phyloP scores from a whole-genome alignment of 1,284 basidiomycete genomes.

The Cronartium ribicola region DNA sequence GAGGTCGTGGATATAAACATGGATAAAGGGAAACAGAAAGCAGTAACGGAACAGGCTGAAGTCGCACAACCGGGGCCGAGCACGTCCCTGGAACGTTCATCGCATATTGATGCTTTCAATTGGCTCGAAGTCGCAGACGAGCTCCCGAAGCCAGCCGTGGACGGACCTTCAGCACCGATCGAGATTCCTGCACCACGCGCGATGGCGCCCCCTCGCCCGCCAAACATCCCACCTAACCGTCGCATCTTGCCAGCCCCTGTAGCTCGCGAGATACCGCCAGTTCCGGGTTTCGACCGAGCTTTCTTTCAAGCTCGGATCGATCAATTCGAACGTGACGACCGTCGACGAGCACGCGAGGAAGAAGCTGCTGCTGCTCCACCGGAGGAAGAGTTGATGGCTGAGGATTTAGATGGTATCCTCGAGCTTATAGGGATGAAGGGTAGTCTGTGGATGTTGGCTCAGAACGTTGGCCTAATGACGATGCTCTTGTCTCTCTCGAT shows the following conservation, averaged over 20 bases:
- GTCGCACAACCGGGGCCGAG: background rate
- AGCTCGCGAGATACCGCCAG: background rate
- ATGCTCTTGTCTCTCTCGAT: constrained; percentile 35
- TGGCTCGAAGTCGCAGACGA: constrained; percentile 7
- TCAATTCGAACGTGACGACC: constrained; percentile 6
- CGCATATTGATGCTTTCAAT: constrained; percentile 12
- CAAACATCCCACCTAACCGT: background rate
- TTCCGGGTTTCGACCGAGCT: background rate
- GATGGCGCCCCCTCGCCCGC: background rate
- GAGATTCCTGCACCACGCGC: background rate
- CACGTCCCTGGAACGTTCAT: background rate
- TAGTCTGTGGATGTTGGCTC: constrained; percentile 38
- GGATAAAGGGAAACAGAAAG: background rate
- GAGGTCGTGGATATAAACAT: background rate
- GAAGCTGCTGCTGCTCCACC: background rate
- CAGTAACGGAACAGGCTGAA: background rate
- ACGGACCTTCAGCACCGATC: background rate
- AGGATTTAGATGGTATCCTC: constrained; percentile 41
- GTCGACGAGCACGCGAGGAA: too few relatives aligned
- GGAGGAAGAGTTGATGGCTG: constrained; percentile 37
- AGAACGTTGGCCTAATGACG: constrained; percentile 41
- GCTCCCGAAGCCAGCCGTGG: background rate
- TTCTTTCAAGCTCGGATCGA: background rate
- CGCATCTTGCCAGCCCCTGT: constrained; percentile 1
- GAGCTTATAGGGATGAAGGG: constrained; percentile 42